Evolutionary conservation across 1,139 yeast genomes (phyloP).

Genomic region (Debaryomycetaceae sp.): DNA sequence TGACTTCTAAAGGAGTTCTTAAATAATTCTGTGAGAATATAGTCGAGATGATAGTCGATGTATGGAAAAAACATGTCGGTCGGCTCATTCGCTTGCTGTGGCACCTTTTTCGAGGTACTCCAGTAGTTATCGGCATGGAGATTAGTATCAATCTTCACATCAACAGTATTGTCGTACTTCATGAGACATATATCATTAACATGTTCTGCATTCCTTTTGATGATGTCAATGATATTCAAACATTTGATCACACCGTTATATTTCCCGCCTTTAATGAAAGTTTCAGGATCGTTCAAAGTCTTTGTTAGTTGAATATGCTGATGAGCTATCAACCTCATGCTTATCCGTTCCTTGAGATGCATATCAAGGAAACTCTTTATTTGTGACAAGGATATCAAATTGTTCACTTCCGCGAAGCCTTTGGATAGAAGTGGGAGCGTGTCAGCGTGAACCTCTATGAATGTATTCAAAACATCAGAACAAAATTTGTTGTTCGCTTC

Average conservation of each 20-base stretch:
- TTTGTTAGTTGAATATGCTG: conserved; percentile 65
- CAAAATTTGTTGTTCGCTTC: conserved; percentile 52
- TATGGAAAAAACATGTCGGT: conserved; percentile 54
- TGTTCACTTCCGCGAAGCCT: conserved; percentile 75
- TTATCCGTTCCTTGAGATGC: conserved; percentile 81
- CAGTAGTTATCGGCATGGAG: conserved; percentile 26
- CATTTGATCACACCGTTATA: conserved; percentile 70
- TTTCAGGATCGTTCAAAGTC: conserved; percentile 26
- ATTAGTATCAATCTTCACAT: conserved; percentile 51
- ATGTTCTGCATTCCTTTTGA: conserved; percentile 62
- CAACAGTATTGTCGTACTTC: conserved; percentile 74
- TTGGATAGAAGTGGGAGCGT: conserved; percentile 75
- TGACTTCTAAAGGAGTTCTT: conserved; percentile 87
- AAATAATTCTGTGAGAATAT: conserved; percentile 79
- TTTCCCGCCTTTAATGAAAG: conserved; percentile 32
- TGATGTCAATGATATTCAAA: conserved; percentile 57
- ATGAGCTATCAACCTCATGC: conserved; percentile 80
- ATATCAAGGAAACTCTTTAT: conserved; percentile 64
- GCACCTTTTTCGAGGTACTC: conserved; percentile 21
- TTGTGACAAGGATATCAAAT: conserved; percentile 44
- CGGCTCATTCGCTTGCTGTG: conserved; percentile 13
- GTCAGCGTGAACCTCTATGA: conserved; percentile 76
- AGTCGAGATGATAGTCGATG: conserved; percentile 83
- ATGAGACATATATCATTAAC: conserved; percentile 80
- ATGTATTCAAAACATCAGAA: conserved; percentile 48